These are phyloP conservation scores for Senecio squalidus DNA, from an alignment of 140 eudicot species.

Conservation along the genomic window DNA sequence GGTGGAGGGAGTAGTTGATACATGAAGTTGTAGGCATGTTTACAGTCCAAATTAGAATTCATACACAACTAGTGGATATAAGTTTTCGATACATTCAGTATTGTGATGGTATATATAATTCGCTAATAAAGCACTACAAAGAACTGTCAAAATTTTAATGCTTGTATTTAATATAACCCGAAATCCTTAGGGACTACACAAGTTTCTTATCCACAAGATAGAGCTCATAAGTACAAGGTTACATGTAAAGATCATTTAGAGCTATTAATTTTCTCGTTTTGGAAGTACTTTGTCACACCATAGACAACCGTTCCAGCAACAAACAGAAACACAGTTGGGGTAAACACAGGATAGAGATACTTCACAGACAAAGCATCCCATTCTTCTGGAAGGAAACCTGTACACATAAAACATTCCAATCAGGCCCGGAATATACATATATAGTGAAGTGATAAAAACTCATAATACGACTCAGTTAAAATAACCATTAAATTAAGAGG, in stretches of 20 bases:
- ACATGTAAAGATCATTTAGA: constrained; percentile 34
- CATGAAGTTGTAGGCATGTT: neutral
- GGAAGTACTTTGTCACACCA: constrained; percentile 74
- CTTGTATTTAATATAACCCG: neutral
- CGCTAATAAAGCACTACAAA: neutral
- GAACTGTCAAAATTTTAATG: neutral
- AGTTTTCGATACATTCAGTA: neutral
- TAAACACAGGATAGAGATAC: constrained; percentile 79
- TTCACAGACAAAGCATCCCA: constrained; percentile 83
- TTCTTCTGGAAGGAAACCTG: constrained; percentile 87
- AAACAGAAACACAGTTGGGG: constrained; percentile 87
- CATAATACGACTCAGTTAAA: neutral
- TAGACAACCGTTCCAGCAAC: constrained; percentile 82
- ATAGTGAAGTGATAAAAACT: neutral
- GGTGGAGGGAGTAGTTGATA: too few relatives aligned
- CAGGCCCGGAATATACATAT: neutral
- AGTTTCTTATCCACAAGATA: constrained; percentile 8
- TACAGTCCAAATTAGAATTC: neutral
- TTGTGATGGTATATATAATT: neutral
- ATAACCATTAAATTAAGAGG: neutral
- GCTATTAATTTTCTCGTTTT: constrained; percentile 49
- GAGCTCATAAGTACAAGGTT: constrained; percentile 16
- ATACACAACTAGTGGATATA: neutral
- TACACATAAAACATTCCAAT: constrained; percentile 1
- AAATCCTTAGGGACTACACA: constrained; percentile 2